Evolutionary conservation across 495 filamentous ascomycete genomes (phyloP).

Genomic region (Trichoderma erinaceum): DNA sequence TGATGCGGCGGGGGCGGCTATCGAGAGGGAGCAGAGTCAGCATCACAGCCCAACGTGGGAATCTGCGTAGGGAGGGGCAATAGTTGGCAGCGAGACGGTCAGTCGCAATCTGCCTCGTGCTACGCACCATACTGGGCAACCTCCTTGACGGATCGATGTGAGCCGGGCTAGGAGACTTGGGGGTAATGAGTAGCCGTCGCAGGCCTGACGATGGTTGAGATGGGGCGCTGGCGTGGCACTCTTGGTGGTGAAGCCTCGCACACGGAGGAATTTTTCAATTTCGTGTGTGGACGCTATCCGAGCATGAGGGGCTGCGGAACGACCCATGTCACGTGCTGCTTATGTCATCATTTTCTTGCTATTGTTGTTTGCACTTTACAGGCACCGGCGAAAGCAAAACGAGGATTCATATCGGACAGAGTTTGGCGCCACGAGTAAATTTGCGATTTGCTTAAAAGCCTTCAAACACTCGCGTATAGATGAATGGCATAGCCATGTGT

Average conservation of each 20-base stretch:
- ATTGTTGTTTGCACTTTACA: background rate
- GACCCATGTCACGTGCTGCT: slow-evolving; percentile 10
- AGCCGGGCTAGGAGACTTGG: slow-evolving; percentile 24
- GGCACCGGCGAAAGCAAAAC: no score
- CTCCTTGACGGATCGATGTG: slow-evolving; percentile 30
- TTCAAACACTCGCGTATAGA: no score
- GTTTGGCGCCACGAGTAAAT: no score
- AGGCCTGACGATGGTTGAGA: slow-evolving; percentile 13
- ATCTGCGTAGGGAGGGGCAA: slow-evolving; percentile 16
- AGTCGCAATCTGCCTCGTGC: background rate
- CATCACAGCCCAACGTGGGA: slow-evolving; percentile 52
- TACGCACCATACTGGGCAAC: slow-evolving; percentile 39
- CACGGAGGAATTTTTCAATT: slow-evolving; percentile 19
- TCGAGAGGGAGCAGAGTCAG: background rate
- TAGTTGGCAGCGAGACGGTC: background rate
- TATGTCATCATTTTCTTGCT: background rate
- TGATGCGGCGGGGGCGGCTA: slow-evolving; percentile 84
- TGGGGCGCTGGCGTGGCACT: slow-evolving; percentile 16
- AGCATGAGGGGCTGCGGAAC: slow-evolving; percentile 16
- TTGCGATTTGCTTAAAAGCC: no score
- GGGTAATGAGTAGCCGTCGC: slow-evolving; percentile 15
- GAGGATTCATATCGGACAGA: no score
- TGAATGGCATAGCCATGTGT: no score
- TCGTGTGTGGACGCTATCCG: slow-evolving; percentile 20
- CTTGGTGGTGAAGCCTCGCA: slow-evolving; percentile 12